Evolutionary conservation across 768 basidiomycete species (phyloP).

Genomic region (Trametes coccinea): DNA sequence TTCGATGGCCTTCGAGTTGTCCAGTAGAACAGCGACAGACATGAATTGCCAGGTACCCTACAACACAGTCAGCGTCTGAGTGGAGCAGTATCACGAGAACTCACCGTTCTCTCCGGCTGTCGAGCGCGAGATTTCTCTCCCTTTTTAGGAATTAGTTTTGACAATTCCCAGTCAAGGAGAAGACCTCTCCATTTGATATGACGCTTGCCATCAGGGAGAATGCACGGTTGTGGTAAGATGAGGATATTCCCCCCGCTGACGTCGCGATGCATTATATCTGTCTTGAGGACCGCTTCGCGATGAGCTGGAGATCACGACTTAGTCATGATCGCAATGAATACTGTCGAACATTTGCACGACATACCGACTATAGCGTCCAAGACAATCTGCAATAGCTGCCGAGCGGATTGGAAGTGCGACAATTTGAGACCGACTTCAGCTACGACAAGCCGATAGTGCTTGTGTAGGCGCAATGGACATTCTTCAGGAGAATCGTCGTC

Average conservation of each 20-base stretch:
- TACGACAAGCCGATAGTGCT: conserved; percentile 6
- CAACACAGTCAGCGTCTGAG: neutral
- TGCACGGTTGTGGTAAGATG: neutral
- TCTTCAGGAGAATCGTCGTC: neutral
- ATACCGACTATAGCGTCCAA: neutral
- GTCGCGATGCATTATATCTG: conserved; percentile 5
- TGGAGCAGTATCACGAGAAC: neutral
- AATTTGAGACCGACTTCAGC: conserved; percentile 2
- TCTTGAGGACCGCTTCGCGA: neutral
- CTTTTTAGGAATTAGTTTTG: neutral
- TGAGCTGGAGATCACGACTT: neutral
- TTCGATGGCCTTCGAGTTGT: neutral
- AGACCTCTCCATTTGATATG: neutral
- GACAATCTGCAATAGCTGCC: neutral
- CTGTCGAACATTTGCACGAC: neutral
- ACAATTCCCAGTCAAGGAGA: conserved; percentile 13
- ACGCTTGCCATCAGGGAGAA: neutral
- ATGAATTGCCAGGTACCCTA: conserved; percentile 26
- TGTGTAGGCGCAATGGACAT: neutral
- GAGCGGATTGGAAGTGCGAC: neutral
- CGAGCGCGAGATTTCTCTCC: no score
- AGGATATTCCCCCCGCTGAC: conserved; percentile 11
- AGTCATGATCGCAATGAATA: no score
- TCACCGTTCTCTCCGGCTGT: conserved; percentile 7
- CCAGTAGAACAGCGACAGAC: neutral